Percentiles rank a stretch among this genome's conserved stretches.
Conservation (phyloP, 441 rosid species). For the Omphalea diandra region DNA sequence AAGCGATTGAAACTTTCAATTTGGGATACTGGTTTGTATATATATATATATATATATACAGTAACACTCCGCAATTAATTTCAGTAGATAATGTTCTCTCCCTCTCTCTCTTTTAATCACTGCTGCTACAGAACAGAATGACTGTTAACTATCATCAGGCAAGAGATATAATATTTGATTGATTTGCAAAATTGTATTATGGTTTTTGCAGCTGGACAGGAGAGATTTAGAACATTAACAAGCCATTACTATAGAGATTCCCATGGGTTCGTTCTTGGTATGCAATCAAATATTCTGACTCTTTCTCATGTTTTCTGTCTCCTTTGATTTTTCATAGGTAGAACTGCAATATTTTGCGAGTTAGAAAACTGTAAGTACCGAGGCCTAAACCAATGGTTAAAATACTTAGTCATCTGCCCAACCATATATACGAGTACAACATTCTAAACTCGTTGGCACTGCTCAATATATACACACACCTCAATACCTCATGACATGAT, state of each 20-base stretch:
- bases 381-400: no score
- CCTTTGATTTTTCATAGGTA: no score
- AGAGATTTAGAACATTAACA: conserved; percentile 77
- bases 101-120: background rate
- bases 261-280: conserved; percentile 88
- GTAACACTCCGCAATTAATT: background rate
- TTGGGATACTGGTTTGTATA: conserved; percentile 85
- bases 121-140: no score
- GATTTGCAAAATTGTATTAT: conserved; percentile 14
- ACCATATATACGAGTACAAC: background rate
- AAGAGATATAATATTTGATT: conserved; percentile 5
- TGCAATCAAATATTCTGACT: conserved; percentile 12
- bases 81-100: background rate
- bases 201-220: conserved; percentile 94
- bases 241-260: conserved; percentile 87
- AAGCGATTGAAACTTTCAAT: conserved; percentile 81
- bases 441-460: no score
- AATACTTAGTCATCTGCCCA: no score
- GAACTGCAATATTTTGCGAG: background rate
- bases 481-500: no score
- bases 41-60: no score
- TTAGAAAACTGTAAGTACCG: background rate
- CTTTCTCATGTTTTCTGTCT: no score
- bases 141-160: no score
- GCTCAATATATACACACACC: no score